A percentile compares a stretch with the other conserved stretches of the same genome.
Evolutionary conservation across 148 eudicot species (phyloP).

Genomic region (Nyssa sinensis): DNA sequence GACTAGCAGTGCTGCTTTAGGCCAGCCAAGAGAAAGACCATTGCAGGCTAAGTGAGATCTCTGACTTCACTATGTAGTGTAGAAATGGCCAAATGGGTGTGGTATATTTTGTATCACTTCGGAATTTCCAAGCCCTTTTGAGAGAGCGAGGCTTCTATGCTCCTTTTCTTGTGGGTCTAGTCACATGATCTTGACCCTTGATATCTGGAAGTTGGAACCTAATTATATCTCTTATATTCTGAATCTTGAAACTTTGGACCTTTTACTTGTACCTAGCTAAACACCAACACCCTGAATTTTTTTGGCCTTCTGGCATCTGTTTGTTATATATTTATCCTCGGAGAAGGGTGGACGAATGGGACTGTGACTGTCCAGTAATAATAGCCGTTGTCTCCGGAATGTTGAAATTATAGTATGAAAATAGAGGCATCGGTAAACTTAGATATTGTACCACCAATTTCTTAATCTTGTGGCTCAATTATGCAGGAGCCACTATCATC

Average conservation of each 20-base stretch:
- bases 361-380: conserved; percentile 34
- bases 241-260: conserved; percentile 36
- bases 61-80: background rate
- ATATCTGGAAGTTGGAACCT: conserved; percentile 57
- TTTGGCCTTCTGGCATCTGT: background rate
- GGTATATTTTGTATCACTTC: background rate
- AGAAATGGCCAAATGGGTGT: background rate
- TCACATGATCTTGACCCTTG: conserved; percentile 59
- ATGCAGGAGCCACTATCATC: no score
- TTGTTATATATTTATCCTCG: no score
- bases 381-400: conserved; percentile 43
- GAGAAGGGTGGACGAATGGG: conserved; percentile 22
- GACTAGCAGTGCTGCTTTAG: background rate
- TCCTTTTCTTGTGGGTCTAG: conserved; percentile 42
- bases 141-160: conserved; percentile 1
- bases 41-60: conserved; percentile 5
- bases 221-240: conserved; percentile 42
- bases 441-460: background rate
- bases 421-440: conserved; percentile 15
- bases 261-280: conserved; percentile 5
- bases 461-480: no score
- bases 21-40: conserved; percentile 1
- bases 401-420: conserved; percentile 1
- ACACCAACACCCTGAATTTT: background rate
- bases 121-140: background rate